Evolutionary conservation across 164 flowering plant genomes (phyloP).

Genomic region (Euptelea pleiosperma): DNA sequence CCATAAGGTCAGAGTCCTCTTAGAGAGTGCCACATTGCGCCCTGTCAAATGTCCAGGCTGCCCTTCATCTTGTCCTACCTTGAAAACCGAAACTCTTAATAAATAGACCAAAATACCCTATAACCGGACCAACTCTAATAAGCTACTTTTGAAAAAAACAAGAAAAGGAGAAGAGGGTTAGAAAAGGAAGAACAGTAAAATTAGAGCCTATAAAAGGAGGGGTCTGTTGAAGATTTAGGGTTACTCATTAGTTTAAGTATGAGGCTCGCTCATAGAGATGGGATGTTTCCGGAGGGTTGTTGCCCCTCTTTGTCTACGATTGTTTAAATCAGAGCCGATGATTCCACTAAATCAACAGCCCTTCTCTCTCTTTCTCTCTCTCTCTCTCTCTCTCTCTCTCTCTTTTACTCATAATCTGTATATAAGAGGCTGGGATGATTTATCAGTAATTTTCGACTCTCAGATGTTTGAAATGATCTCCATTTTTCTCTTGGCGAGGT

Average conservation of each 20-base stretch:
- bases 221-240: neutral
- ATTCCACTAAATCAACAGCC: no score
- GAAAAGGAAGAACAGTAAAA: neutral
- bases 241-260: neutral
- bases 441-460: neutral
- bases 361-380: no score
- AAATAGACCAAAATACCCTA: no score
- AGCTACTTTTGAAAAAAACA: no score
- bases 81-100: no score
- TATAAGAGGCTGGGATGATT: neutral
- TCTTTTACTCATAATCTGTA: neutral
- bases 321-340: slow-evolving; percentile 13
- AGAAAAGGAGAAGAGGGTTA: no score
- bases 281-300: slow-evolving; percentile 23
- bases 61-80: no score
- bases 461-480: neutral
- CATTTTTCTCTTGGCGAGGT: neutral
- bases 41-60: no score
- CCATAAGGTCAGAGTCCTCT: no score
- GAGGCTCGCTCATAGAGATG: slow-evolving; percentile 12
- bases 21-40: no score
- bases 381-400: neutral
- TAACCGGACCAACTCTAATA: no score
- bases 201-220: neutral
- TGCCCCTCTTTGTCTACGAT: slow-evolving; percentile 26